Evolutionary conservation across 2,329 filamentous ascomycete genomes (phyloP), one percentile per base, ranked within the genome.

Genomic region (Cercospora brassicicola): DNA sequence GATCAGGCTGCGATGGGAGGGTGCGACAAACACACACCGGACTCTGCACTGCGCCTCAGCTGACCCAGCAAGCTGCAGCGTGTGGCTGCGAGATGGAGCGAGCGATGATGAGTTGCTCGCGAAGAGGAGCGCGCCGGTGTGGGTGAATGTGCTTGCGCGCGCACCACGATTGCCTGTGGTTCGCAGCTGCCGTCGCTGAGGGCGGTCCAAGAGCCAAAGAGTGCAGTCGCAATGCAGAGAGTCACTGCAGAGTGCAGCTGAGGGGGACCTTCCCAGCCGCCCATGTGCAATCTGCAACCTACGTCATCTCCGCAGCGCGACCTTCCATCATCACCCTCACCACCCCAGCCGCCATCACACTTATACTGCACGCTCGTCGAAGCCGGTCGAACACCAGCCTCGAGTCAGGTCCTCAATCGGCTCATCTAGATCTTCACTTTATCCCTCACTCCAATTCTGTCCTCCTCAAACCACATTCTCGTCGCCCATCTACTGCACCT

Each of bases 1-100:
- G 28, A 57, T 64, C 48, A 57, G 62, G 51, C 62, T 39, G 48
- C 33, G 61, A 56, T 39, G 48, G 9, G 48, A 18, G 28, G 31
- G 61, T 51, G 39, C 60, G 60, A 62, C 45, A 30, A 36, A 13
- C 13, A 31, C 48, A 57, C 62, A 64, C 51, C 62, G 62, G 51
- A 64, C 31, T 18, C 30, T 51, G 33, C 57, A 55, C 36, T 65
- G 63, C 56, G 56, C 63, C 63, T 60, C 63, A 65, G 63, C 63
- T 65, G 63, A 65, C 55, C 63, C 26, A 55, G 23, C 36, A 31
- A 65, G 55, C 63, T 59, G 62, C 62, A 64, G 63, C 30, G 39
- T 23, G 56, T 30, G 63, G 39, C n/a, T 33, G 39, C 45, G 33
- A 51, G 45, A 51, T 51, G 45, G 45, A 51, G 20, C 45, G 10